A percentile compares a stretch with the other conserved stretches of the same genome.
These are phyloP conservation scores for Ramularia endophylla DNA, from an alignment of 2,329 filamentous ascomycete genomes.

Conservation along the genomic window DNA sequence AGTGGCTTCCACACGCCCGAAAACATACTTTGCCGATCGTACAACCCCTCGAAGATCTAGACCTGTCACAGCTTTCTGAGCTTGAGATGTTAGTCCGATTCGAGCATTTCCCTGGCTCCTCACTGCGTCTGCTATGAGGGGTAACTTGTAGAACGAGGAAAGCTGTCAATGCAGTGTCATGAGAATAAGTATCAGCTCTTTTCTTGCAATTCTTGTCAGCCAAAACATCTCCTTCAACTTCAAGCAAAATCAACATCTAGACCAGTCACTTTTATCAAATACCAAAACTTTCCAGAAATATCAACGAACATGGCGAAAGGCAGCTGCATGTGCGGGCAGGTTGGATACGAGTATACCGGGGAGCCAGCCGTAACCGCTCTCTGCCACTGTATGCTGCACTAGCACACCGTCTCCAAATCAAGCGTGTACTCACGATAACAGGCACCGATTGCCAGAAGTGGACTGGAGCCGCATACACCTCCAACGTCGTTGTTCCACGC, in stretches of 20 bases:
- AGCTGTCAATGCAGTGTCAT: not conserved
- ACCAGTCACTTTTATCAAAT: not conserved
- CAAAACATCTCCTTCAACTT: not conserved
- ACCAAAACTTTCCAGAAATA: not conserved
- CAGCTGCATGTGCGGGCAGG: conserved; percentile 26
- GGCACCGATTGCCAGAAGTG: conserved; percentile 49
- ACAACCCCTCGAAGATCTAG: not conserved
- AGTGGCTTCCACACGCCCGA: conserved; percentile 3
- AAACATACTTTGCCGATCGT: not conserved
- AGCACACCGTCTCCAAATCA: too few species aligned
- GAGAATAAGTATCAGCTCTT: not conserved
- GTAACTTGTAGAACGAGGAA: not conserved
- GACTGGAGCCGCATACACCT: conserved; percentile 51
- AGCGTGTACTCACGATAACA: too few species aligned
- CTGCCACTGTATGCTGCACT: conserved; percentile 30
- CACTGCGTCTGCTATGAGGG: not conserved
- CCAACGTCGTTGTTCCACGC: conserved; percentile 48
- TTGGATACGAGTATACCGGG: conserved; percentile 28
- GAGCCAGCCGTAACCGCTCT: conserved; percentile 36
- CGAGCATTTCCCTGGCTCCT: not conserved
- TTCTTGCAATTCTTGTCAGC: not conserved
- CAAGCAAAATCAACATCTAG: not conserved
- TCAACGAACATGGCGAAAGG: conserved; percentile 21
- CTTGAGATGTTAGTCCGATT: not conserved
- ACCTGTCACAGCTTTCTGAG: not conserved